Evolutionary conservation across 2,329 filamentous ascomycete genomes (phyloP).

Genomic region (Passalora sequoiae): DNA sequence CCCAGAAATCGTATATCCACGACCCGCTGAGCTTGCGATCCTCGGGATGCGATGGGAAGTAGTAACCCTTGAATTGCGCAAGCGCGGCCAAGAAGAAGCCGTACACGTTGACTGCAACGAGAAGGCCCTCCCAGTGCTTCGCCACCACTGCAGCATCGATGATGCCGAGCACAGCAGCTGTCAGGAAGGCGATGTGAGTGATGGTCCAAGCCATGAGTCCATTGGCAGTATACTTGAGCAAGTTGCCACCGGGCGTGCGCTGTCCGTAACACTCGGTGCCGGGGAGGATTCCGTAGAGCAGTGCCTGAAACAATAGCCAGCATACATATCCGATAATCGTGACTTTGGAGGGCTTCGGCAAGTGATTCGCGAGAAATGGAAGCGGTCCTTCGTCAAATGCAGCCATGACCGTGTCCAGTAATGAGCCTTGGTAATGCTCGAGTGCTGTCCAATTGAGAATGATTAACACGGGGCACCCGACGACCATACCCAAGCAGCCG

Average conservation of each 20-base stretch:
- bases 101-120: constrained; percentile 7
- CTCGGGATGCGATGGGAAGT: constrained; percentile 5
- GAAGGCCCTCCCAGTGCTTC: constrained; percentile 9
- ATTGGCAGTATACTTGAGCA: constrained; percentile 9
- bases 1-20: constrained; percentile 10
- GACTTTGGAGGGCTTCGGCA: constrained; percentile 4
- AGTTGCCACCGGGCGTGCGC: constrained; percentile 11
- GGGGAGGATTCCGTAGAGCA: constrained; percentile 9
- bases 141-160: constrained; percentile 8
- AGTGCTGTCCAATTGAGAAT: constrained; percentile 11
- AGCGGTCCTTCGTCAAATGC: not conserved
- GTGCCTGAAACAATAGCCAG: constrained; percentile 8
- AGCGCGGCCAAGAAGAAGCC: constrained; percentile 6
- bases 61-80: constrained; percentile 8
- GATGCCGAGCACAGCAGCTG: not conserved
- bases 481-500: constrained; percentile 3
- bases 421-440: constrained; percentile 10
- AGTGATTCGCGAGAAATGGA: not conserved
- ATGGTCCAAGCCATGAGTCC: constrained; percentile 11
- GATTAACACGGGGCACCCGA: constrained; percentile 5
- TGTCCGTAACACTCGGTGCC: constrained; percentile 9
- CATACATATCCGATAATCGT: constrained; percentile 6
- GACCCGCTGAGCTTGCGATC: constrained; percentile 9
- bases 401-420: constrained; percentile 1
- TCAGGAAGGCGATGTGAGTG: constrained; percentile 2